Percentiles rank a stretch among this genome's conserved stretches.
Conservation (phyloP, 225 moss, liverwort and hornwort genomes). For the Polytrichum formosum region DNA sequence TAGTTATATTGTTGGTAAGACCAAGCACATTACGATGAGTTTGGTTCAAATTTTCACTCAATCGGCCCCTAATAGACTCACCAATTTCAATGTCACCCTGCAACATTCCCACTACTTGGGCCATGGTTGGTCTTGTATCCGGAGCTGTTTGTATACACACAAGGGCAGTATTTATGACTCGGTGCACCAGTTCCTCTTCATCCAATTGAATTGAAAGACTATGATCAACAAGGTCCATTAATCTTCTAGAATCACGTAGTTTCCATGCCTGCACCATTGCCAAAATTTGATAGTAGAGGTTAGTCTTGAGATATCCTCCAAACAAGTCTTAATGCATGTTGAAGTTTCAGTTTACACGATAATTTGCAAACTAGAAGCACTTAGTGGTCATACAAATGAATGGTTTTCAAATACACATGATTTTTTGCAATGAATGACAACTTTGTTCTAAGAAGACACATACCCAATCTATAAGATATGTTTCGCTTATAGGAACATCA, state of each 20-base stretch:
- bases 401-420: not conserved
- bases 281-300: not conserved
- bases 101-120: conserved; percentile 29
- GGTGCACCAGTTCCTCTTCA: conserved; percentile 9
- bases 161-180: conserved; percentile 16
- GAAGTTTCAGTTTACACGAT: not conserved
- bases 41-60: not conserved
- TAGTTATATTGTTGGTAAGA: not conserved
- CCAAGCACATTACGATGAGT: not conserved
- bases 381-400: not conserved
- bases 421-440: not conserved
- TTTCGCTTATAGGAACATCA: not conserved
- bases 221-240: conserved; percentile 15
- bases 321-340: not conserved
- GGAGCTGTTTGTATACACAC: conserved; percentile 15
- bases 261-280: conserved; percentile 25
- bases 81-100: conserved; percentile 15
- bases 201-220: conserved; percentile 8
- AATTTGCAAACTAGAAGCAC: not conserved
- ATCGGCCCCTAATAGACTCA: not conserved
- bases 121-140: conserved; percentile 30
- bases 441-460: not conserved
- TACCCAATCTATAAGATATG: conserved; percentile 7
- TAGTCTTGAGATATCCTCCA: not conserved
- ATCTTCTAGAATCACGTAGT: conserved; percentile 10